Evolutionary conservation across 345 rosid species (phyloP), one percentile per base, ranked within the genome.

Genomic region (Eucalyptus sideroxylon): DNA sequence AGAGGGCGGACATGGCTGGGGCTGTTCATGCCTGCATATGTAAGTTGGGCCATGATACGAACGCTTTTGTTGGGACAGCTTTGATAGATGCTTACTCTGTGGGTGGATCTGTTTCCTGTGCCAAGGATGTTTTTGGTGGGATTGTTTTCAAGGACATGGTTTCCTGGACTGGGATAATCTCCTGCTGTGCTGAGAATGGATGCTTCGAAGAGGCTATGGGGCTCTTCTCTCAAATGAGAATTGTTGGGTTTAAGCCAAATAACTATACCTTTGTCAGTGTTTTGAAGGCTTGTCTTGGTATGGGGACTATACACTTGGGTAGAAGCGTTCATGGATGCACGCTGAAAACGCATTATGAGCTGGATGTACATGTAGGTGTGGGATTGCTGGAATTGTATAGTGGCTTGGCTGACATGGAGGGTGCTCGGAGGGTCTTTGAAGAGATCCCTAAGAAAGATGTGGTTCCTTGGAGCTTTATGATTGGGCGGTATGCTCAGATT

Each of bases 381-480:
- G 95, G 91, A 55, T 93, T 98, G 93, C 99, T 97, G 91, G 98
- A 98, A 87, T 89, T 98, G 81, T 97, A 96, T 91, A 89, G 93
- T 21, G 91, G 92, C 27, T 92, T 89, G 37, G 95, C 94, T 50
- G 90, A 94, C 85, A 88, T 93, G 91, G 87, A 88, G 85, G 89
- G 90, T 93, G 97, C 95, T 88, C 88, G 90, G 24, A 90, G 37
- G 88, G 93, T 96, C 49, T 98, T 98, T 89, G 96, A 94, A 83
- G 96, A 95, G 93, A 92, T 98, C 90, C 98, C 97, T 37, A 95
- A 94, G 88, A 90, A 89, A 69, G 94, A 98, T 92, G 98, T 96
- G 81, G 90, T 96, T 88, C 94, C 95, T 69, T 98, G 99, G 98
- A 98, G 99, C 91, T 96, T 96, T 91, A 95, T 98, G 99, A 96